A percentile compares a stretch with the other conserved stretches of the same genome.
Conservation (phyloP, 2,329 filamentous ascomycete genomes). For the Colletotrichum sp. region DNA sequence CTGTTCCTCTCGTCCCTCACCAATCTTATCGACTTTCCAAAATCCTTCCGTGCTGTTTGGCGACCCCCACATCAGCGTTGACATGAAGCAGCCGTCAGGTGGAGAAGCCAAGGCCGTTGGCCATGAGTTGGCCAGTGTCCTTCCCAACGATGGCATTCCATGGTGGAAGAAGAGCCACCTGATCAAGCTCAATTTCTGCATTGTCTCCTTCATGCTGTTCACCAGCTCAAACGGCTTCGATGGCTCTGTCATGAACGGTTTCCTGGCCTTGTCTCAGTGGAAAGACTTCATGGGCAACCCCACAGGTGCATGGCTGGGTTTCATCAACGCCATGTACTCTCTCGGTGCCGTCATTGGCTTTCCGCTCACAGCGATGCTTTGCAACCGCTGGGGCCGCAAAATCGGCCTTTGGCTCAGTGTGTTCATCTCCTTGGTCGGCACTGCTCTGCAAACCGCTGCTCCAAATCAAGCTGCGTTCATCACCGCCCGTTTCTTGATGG, state of each 20-base stretch:
- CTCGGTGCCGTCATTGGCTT: conserved; percentile 35
- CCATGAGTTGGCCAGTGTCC: conserved; percentile 8
- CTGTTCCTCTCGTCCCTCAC: not conserved
- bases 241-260: conserved; percentile 19
- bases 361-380: conserved; percentile 38
- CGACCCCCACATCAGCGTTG: not conserved
- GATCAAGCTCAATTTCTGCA: conserved; percentile 15
- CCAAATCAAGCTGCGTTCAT: conserved; percentile 31
- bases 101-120: conserved; percentile 13
- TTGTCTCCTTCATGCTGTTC: conserved; percentile 7
- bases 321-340: conserved; percentile 32
- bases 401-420: conserved; percentile 8
- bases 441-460: conserved; percentile 28
- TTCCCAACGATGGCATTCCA: not conserved
- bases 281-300: conserved; percentile 11
- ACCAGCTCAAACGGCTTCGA: conserved; percentile 17
- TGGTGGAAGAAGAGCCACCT: conserved; percentile 15
- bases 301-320: not conserved
- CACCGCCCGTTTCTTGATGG: conserved; percentile 34
- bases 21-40: not conserved
- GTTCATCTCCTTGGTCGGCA: not conserved
- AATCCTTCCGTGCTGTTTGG: not conserved
- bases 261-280: conserved; percentile 11
- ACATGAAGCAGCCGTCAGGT: not conserved
- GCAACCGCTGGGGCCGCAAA: conserved; percentile 9